Evolutionary conservation across 2,329 filamentous ascomycete species (phyloP), one percentile per base, ranked within the genome.

Genomic region (Arthroderma sp.): DNA sequence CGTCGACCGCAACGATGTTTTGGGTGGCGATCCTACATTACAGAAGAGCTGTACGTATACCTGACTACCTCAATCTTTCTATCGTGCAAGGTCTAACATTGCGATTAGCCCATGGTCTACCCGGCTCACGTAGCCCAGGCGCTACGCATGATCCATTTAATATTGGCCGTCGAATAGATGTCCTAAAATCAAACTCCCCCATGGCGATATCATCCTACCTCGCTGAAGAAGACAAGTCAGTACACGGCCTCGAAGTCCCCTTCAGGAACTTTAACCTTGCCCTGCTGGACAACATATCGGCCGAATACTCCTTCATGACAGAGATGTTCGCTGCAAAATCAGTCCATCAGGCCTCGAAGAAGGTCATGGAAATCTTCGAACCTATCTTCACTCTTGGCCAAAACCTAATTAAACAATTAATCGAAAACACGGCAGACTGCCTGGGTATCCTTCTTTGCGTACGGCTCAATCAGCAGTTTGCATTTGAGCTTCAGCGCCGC

Each of bases 191-290:
- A 5, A 74, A 74, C 40, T 84, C 80, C 51, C 80, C 83, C 48
- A 73, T 77, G 36, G 88, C 91, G 1, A 68, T 96, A 31, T 82
- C 89, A 2, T 89, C 89, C 0, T 88, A 94, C 59, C 69, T 94
- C 5, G 88, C 87, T 1, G 91, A 96, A 63, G 89, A 96, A 60
- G 86, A 94, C 58, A 82, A 86, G 53, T 69, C 78, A 0, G 79
- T 79, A 1, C 88, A 96, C 59, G 91, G 94, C 54, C 74, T 95
- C 5, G 91, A 98, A 66, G 74, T 83, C 0, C 83, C 86, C 0
- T 98, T 98, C 63, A 80, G 87, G 36, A 88, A 94, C 59, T 95
- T 94, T 69, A 96, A 96, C 58, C 75, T 94, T 38, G 89, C 91
- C 0, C 71, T 98, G 15, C 75, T 95, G 50, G 91, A 98, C 65